A percentile compares a stretch with the other conserved stretches of the same genome.
Evolutionary conservation across 306 rosid genomes (phyloP).

Genomic region (Hippophae gyantsensis): DNA sequence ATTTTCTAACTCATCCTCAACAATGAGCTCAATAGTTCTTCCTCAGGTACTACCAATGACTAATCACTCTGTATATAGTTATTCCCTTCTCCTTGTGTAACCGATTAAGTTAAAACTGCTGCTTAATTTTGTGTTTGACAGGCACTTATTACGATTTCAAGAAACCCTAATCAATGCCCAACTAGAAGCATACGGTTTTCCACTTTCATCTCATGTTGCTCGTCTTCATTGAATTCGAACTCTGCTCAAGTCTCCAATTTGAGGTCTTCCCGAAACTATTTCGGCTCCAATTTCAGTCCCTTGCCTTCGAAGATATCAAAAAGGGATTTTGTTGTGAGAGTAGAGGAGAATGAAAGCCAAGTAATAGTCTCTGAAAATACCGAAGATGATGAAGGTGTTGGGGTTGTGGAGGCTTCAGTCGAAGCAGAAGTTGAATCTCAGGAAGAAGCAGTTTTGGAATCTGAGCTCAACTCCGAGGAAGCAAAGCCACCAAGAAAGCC

Average conservation of each 20-base stretch:
- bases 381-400: constrained; percentile 21
- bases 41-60: constrained; percentile 45
- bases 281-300: constrained; percentile 35
- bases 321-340: constrained; percentile 42
- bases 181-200: constrained; percentile 32
- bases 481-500: constrained; percentile 48
- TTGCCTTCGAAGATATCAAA: constrained; percentile 20
- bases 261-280: constrained; percentile 32
- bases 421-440: constrained; percentile 23
- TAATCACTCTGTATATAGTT: constrained; percentile 3
- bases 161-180: constrained; percentile 33
- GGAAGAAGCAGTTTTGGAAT: constrained; percentile 20
- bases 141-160: constrained; percentile 40
- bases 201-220: constrained; percentile 21
- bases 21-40: constrained; percentile 61
- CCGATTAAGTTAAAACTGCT: background rate
- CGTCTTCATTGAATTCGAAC: constrained; percentile 9
- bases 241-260: constrained; percentile 27
- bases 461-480: constrained; percentile 32
- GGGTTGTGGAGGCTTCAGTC: constrained; percentile 24
- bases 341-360: constrained; percentile 41
- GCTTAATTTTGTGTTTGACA: constrained; percentile 14
- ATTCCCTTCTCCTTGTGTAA: background rate
- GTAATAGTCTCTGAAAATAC: constrained; percentile 20
- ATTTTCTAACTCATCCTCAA: constrained; percentile 15